Evolutionary conservation across 1,284 basidiomycete genomes (phyloP).

Genomic region (Dichomitus squalens): DNA sequence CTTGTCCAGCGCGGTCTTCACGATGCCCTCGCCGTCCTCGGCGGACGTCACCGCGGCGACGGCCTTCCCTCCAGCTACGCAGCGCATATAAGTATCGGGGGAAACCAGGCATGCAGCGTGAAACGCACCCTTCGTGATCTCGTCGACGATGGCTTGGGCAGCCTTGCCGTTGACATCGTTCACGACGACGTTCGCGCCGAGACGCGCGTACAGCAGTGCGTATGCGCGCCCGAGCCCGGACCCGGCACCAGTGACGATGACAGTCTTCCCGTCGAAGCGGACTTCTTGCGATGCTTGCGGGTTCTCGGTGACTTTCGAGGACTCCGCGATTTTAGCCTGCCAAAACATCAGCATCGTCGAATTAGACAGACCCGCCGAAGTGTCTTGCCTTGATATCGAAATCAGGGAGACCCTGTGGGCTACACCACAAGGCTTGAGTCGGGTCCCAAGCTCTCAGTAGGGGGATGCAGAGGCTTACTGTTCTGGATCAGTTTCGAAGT

Average conservation of each 20-base stretch:
- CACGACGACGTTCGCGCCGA: constrained; percentile 95
- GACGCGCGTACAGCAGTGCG: constrained; percentile 86
- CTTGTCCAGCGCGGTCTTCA: constrained; percentile 84
- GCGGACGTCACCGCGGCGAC: constrained; percentile 85
- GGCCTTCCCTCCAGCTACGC: constrained; percentile 87
- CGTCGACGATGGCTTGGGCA: constrained; percentile 84
- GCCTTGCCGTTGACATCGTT: constrained; percentile 93
- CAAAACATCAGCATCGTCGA: constrained; percentile 3
- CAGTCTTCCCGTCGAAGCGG: constrained; percentile 88
- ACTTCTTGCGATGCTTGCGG: constrained; percentile 73
- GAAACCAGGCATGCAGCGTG: neutral
- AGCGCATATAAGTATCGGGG: neutral
- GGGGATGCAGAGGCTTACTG: constrained; percentile 53
- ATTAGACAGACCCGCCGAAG: neutral
- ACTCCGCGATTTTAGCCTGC: constrained; percentile 69
- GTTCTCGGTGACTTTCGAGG: constrained; percentile 73
- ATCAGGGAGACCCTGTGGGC: constrained; percentile 73
- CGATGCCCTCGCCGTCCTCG: constrained; percentile 90
- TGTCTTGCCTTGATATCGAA: constrained; percentile 61
- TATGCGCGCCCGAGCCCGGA: constrained; percentile 93
- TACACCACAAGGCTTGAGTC: constrained; percentile 28
- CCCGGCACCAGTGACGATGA: constrained; percentile 93
- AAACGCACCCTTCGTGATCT: constrained; percentile 74
- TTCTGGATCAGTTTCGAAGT: constrained; percentile 74
- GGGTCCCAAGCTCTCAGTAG: neutral